Percentiles rank a stretch among this genome's conserved stretches.
Evolutionary conservation across 768 basidiomycete genomes (phyloP).

Genomic region (Hygrocybe punicea): DNA sequence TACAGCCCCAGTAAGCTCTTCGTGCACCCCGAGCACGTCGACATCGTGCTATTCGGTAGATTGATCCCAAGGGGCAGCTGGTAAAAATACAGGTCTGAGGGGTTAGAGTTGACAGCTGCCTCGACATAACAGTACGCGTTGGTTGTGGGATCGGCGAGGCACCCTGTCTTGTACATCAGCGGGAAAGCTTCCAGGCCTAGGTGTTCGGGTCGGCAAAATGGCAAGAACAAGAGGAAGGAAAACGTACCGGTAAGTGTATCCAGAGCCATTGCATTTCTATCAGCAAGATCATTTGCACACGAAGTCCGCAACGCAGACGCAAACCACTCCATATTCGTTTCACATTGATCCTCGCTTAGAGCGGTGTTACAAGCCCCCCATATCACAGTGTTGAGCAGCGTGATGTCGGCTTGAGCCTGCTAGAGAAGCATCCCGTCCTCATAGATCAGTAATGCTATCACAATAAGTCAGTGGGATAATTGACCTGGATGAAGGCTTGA

Average conservation of each 20-base stretch:
- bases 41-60: slow-evolving; percentile 48
- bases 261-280: slow-evolving; percentile 49
- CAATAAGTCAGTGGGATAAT: slow-evolving; percentile 17
- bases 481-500: slow-evolving; percentile 50
- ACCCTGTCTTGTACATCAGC: slow-evolving; percentile 60
- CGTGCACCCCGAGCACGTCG: slow-evolving; percentile 64
- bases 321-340: slow-evolving; percentile 66
- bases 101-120: slow-evolving; percentile 53
- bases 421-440: slow-evolving; percentile 8
- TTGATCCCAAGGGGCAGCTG: slow-evolving; percentile 56
- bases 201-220: slow-evolving; percentile 1
- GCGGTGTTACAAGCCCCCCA: slow-evolving; percentile 81
- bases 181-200: slow-evolving; percentile 61
- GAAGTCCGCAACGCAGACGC: slow-evolving; percentile 43
- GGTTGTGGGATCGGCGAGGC: slow-evolving; percentile 52
- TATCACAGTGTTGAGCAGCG: slow-evolving; percentile 60
- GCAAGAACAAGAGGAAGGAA: background rate
- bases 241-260: slow-evolving; percentile 54
- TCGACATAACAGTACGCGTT: slow-evolving; percentile 73
- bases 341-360: slow-evolving; percentile 47
- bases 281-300: slow-evolving; percentile 56
- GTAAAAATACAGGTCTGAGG: slow-evolving; percentile 73
- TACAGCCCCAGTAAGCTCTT: slow-evolving; percentile 57
- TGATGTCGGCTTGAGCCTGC: slow-evolving; percentile 63
- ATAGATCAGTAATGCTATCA: background rate